A percentile compares a stretch with the other conserved stretches of the same genome.
These are phyloP conservation scores for Rhododendron vialii DNA, from an alignment of 148 eudicot genomes.

Conservation along the genomic window DNA sequence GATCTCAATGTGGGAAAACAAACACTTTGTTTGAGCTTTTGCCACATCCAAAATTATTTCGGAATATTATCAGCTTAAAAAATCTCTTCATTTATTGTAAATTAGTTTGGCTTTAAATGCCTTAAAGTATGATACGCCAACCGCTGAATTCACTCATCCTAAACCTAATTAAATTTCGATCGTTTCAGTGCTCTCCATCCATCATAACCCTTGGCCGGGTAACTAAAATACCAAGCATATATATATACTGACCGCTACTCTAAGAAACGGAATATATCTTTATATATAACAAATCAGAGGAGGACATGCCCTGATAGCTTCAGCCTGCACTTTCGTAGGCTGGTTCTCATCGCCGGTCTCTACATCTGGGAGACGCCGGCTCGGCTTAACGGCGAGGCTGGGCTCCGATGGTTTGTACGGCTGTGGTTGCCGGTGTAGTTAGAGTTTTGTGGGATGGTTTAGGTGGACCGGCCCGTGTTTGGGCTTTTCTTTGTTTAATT, in stretches of 20 bases:
- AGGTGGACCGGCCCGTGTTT: too few relatives aligned
- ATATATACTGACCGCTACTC: not conserved
- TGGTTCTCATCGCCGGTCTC: too few relatives aligned
- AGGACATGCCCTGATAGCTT: too few relatives aligned
- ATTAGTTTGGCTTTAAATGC: not conserved
- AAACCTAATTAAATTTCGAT: not conserved
- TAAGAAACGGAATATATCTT: not conserved
- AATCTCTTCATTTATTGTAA: not conserved
- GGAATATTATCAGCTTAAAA: not conserved
- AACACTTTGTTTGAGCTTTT: not conserved
- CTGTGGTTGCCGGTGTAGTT: too few relatives aligned
- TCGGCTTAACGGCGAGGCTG: too few relatives aligned
- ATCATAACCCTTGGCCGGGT: not conserved
- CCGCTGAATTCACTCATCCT: not conserved
- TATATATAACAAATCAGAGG: not conserved
- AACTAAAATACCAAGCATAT: not conserved
- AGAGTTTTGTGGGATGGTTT: too few relatives aligned
- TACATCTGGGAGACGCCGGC: too few relatives aligned
- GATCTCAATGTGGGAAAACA: not conserved
- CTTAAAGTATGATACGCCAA: not conserved
- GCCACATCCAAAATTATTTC: not conserved
- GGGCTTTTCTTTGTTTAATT: too few relatives aligned
- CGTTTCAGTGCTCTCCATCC: not conserved
- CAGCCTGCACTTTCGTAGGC: too few relatives aligned
- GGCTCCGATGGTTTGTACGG: too few relatives aligned